A percentile compares a stretch with the other conserved stretches of the same genome.
phyloP scores from a whole-genome alignment of 768 basidiomycete genomes.

The Boletellus sp. region DNA sequence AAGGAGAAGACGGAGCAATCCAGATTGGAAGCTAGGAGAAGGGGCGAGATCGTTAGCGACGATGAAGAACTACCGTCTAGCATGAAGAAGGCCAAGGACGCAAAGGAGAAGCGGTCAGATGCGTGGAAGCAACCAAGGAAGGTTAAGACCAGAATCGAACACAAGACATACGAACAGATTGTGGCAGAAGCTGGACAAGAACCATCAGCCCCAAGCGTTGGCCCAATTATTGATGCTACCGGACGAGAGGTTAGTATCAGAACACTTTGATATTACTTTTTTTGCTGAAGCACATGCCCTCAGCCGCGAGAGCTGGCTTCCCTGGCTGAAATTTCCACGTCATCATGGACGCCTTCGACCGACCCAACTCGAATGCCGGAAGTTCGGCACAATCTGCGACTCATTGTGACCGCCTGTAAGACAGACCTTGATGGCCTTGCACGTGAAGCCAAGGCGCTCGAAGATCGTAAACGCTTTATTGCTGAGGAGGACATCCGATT shows the following conservation, averaged over 20 bases:
- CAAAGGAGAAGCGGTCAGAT: slow-evolving; percentile 64
- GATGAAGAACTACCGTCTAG: slow-evolving; percentile 46
- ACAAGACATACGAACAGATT: slow-evolving; percentile 97
- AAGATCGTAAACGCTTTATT: slow-evolving; percentile 74
- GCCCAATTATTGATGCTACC: slow-evolving; percentile 91
- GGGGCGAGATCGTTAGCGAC: slow-evolving; percentile 72
- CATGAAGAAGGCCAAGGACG: slow-evolving; percentile 42
- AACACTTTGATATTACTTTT: neutral
- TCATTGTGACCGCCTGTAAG: slow-evolving; percentile 81
- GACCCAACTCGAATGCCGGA: slow-evolving; percentile 92
- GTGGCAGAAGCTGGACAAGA: slow-evolving; percentile 80
- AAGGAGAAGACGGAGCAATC: slow-evolving; percentile 86
- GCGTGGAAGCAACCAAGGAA: slow-evolving; percentile 87
- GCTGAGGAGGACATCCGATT: slow-evolving; percentile 67
- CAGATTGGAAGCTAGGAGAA: slow-evolving; percentile 71
- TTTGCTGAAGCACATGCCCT: slow-evolving; percentile 8
- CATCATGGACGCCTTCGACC: slow-evolving; percentile 81
- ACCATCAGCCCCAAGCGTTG: slow-evolving; percentile 51
- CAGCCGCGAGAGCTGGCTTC: slow-evolving; percentile 88
- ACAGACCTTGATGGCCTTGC: slow-evolving; percentile 85
- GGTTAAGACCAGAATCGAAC: slow-evolving; percentile 79
- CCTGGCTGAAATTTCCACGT: slow-evolving; percentile 69
- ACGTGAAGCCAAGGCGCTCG: slow-evolving; percentile 80
- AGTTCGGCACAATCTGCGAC: slow-evolving; percentile 90
- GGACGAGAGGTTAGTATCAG: slow-evolving; percentile 73